These are phyloP conservation scores for Lipomyces spencermartinsiae DNA, from an alignment of 805 yeast species.

Conservation along the genomic window DNA sequence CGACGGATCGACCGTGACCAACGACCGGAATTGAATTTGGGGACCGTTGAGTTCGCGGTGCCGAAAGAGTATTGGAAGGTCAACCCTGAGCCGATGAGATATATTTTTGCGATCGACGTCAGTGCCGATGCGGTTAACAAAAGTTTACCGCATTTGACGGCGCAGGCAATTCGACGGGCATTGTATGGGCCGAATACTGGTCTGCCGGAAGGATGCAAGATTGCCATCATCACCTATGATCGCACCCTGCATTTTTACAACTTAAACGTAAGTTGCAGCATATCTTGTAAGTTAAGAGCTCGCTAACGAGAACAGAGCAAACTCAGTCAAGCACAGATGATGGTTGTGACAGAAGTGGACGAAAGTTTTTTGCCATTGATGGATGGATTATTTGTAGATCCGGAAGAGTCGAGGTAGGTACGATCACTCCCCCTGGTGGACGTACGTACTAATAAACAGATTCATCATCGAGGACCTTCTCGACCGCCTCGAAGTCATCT, in stretches of 20 bases:
- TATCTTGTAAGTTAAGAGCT: background rate
- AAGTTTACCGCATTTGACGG: slow-evolving; percentile 66
- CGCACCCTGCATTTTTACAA: slow-evolving; percentile 74
- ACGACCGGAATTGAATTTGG: slow-evolving; percentile 78
- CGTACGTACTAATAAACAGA: slow-evolving; percentile 41
- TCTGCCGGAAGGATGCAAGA: slow-evolving; percentile 54
- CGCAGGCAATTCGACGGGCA: slow-evolving; percentile 71
- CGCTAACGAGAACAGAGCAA: slow-evolving; percentile 31
- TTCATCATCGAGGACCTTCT: slow-evolving; percentile 71
- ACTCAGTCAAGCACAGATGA: slow-evolving; percentile 62
- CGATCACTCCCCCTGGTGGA: background rate
- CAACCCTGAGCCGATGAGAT: slow-evolving; percentile 61
- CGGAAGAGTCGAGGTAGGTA: slow-evolving; percentile 58
- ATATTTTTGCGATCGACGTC: slow-evolving; percentile 76
- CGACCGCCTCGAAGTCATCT: slow-evolving; percentile 59
- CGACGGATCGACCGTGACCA: slow-evolving; percentile 65
- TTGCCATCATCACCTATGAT: slow-evolving; percentile 81
- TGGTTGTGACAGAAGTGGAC: slow-evolving; percentile 70
- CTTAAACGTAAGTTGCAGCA: slow-evolving; percentile 53
- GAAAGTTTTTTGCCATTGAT: slow-evolving; percentile 84
- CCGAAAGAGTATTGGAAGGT: slow-evolving; percentile 70
- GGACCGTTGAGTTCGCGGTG: slow-evolving; percentile 84
- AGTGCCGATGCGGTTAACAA: slow-evolving; percentile 63
- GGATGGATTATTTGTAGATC: slow-evolving; percentile 80
- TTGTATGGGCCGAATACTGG: slow-evolving; percentile 51